Base-by-base conservation (phyloP, 2,329 filamentous ascomycete species). In the Apiospora marii region DNA sequence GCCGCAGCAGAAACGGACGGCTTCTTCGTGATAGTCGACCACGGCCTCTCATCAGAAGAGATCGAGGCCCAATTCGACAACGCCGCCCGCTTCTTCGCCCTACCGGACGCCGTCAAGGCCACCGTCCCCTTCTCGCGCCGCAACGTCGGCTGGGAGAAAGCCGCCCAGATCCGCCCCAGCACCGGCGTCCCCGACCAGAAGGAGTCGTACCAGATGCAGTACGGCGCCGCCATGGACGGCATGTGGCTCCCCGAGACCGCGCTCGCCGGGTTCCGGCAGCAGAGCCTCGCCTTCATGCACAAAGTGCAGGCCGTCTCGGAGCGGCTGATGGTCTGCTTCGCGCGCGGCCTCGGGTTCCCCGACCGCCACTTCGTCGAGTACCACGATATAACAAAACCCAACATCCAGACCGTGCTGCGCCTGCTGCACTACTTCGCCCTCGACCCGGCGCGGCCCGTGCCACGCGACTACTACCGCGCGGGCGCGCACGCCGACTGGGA, bases 401-500 rank as follows among this genome's bases (percentile, higher is more conserved):
- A 88, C 70, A 85, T 84, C 13, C 89, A 91, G 79, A 88, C 88
- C 0, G 88, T 89, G 4, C 83, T 88, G 72, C 81, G 88, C 2
- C 78, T 90, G 43, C 80, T 92, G 27, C 89, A 91, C 77, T 92
- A 92, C 78, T 89, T 87, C 73, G 83, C 82, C 5, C 78, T 86
- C 46, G 83, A 80, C 76, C 82, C 58, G 75, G 81, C 22, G 75
- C 79, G 69, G 79, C 79, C 81, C 5, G 77, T 81, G 22, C 80
- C 82, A 8, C 81, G 84, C n/a, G 83, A 83, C 0, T 90, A 87
- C 76, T 87, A 89, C 77, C 85, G 91, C 37, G 90, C 90, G 0
- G 91, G 91, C 24, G 88, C 90, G 14, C 90, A 92, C 77, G 87
- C 88, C 0, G 91, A 92, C 78, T 92, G 89, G 88, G 89, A 87